A percentile compares a stretch with the other conserved stretches of the same genome.
Evolutionary conservation across 1,284 basidiomycete species (phyloP).

Genomic region (Melampsora americana): DNA sequence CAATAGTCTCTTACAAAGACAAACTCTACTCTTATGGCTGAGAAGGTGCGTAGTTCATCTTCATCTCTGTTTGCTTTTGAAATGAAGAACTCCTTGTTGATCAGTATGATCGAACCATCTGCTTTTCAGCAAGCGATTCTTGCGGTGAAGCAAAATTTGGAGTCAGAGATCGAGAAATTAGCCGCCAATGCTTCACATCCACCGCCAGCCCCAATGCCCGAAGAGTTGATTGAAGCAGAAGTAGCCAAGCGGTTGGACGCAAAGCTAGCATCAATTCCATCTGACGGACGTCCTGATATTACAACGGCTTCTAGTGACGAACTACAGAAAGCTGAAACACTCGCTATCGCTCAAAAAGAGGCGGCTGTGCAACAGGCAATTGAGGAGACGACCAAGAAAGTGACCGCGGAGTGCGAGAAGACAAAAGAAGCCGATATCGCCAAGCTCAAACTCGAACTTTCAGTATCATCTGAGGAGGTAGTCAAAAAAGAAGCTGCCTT

Average conservation of each 20-base stretch:
- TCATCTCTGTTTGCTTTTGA: neutral
- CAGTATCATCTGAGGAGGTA: neutral
- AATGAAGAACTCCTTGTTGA: neutral
- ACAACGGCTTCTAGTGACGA: constrained; percentile 3
- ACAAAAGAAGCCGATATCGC: constrained; percentile 16
- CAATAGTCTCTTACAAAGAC: constrained; percentile 14
- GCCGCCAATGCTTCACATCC: neutral
- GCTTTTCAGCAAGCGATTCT: constrained; percentile 11
- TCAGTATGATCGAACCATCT: neutral
- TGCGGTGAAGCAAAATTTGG: constrained; percentile 13
- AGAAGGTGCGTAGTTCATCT: constrained; percentile 10
- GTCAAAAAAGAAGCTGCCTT: constrained; percentile 22
- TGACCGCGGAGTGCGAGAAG: constrained; percentile 23
- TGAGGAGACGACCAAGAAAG: constrained; percentile 21
- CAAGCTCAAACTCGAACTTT: constrained; percentile 33
- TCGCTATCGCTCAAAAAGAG: constrained; percentile 20
- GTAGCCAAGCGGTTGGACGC: constrained; percentile 32
- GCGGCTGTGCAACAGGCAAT: constrained; percentile 23
- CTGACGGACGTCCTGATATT: neutral
- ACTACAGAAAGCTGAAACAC: constrained; percentile 11
- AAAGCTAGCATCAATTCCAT: constrained; percentile 19
- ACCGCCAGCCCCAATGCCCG: neutral
- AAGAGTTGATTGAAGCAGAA: constrained; percentile 20
- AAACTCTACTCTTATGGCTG: neutral
- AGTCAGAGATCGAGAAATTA: constrained; percentile 17